Conservation (phyloP, 176 grass and related monocot genomes). For the Oryza coarctata region DNA sequence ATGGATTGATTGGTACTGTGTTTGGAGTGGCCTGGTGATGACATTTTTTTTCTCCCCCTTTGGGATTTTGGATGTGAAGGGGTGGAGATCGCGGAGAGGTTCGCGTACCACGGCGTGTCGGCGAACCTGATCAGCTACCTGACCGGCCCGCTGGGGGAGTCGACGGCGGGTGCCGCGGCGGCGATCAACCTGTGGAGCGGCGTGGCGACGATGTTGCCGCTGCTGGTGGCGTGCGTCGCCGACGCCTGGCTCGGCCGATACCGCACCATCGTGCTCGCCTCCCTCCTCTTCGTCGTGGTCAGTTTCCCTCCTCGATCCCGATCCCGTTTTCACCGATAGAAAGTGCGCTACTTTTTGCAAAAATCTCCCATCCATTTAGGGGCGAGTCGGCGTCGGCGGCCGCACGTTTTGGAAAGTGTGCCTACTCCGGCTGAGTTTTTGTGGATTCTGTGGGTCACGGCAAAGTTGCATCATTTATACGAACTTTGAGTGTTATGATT, state of each 20-base stretch:
- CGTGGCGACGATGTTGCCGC: constrained; percentile 52
- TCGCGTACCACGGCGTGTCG: constrained; percentile 58
- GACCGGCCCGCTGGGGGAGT: constrained; percentile 57
- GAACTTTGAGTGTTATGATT: neutral
- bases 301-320: neutral
- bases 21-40: neutral
- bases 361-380: neutral
- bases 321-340: neutral
- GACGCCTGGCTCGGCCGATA: constrained; percentile 69
- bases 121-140: constrained; percentile 76
- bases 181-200: constrained; percentile 60
- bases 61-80: constrained; percentile 26
- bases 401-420: neutral
- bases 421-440: neutral
- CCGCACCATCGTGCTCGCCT: constrained; percentile 62
- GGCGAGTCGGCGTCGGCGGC: neutral
- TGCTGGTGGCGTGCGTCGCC: constrained; percentile 64
- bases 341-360: neutral
- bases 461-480: neutral
- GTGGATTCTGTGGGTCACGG: neutral
- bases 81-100: constrained; percentile 70
- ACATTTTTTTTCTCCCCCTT: neutral
- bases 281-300: constrained; percentile 63
- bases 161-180: constrained; percentile 55
- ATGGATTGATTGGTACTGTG: too few relatives aligned